These are phyloP conservation scores for Phalaenopsis aphrodite DNA, from an alignment of 106 monocot genomes.

Conservation along the genomic window DNA sequence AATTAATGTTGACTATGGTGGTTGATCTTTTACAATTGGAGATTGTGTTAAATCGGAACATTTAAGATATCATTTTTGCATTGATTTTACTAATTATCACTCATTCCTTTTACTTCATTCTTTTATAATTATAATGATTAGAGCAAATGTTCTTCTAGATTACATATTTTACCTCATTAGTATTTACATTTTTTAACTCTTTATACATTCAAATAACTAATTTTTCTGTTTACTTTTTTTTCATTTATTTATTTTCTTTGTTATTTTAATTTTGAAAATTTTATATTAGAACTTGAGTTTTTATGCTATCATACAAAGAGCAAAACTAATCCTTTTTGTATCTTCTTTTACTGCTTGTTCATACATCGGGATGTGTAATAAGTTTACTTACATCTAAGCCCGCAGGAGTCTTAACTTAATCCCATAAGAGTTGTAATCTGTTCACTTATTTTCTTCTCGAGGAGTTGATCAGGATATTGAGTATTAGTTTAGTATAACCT, in stretches of 20 bases:
- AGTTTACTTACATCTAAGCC: background rate
- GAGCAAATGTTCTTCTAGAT: background rate
- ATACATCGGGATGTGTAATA: background rate
- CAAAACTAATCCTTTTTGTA: background rate
- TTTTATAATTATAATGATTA: background rate
- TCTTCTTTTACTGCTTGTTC: background rate
- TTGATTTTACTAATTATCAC: background rate
- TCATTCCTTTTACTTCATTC: background rate
- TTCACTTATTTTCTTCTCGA: background rate
- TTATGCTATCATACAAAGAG: background rate
- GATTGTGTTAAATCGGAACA: background rate
- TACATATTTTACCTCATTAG: background rate
- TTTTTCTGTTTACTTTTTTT: too few species aligned
- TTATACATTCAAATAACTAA: background rate
- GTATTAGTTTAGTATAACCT: background rate
- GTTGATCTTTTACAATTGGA: background rate
- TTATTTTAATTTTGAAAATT: background rate
- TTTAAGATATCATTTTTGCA: background rate
- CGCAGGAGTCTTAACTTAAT: background rate
- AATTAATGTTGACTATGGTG: background rate
- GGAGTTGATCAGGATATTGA: background rate
- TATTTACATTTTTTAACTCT: background rate
- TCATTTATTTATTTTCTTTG: background rate
- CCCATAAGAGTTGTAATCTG: background rate
- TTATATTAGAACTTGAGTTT: background rate